phyloP scores from a whole-genome alignment of 1,284 basidiomycete genomes.

The Ceratobasidium papillatum region DNA sequence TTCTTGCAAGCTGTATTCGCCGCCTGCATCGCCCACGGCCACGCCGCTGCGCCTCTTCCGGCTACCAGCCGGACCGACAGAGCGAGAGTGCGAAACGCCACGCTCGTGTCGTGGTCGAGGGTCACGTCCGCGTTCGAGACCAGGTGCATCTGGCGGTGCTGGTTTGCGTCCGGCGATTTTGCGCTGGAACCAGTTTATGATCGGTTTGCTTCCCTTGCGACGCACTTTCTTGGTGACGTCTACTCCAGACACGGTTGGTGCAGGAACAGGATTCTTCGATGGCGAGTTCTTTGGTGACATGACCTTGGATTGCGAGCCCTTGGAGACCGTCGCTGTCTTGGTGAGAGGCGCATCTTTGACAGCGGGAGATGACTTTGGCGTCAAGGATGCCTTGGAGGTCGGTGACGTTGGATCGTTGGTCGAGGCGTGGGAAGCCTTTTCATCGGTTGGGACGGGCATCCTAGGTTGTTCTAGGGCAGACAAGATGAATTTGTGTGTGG shows the following conservation, averaged over 20 bases:
- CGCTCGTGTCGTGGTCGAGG: conserved; percentile 47
- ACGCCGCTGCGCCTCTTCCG: conserved; percentile 47
- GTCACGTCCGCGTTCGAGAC: conserved; percentile 42
- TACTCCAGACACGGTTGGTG: conserved; percentile 8
- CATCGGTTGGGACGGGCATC: conserved; percentile 32
- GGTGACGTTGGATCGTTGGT: conserved; percentile 11
- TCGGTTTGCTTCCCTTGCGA: conserved; percentile 69
- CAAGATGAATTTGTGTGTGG: background rate
- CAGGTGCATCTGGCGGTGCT: conserved; percentile 10
- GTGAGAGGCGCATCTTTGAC: conserved; percentile 22
- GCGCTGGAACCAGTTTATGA: conserved; percentile 91
- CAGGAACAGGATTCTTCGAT: conserved; percentile 8
- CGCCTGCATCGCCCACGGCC: conserved; percentile 41
- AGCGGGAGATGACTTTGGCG: conserved; percentile 28
- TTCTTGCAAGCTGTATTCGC: conserved; percentile 48
- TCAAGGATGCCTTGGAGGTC: background rate
- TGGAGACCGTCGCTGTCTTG: conserved; percentile 31
- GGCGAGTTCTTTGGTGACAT: conserved; percentile 27
- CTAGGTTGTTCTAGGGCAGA: background rate
- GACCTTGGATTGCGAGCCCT: conserved; percentile 28
- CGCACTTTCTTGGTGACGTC: conserved; percentile 41
- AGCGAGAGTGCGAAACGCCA: conserved; percentile 52
- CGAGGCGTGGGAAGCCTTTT: background rate
- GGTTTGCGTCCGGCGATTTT: conserved; percentile 69
- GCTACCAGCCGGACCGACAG: conserved; percentile 46